A percentile compares a stretch with the other conserved stretches of the same genome.
Evolutionary conservation across 805 yeast species (phyloP).

Genomic region (Candida pseudofarinosa): DNA sequence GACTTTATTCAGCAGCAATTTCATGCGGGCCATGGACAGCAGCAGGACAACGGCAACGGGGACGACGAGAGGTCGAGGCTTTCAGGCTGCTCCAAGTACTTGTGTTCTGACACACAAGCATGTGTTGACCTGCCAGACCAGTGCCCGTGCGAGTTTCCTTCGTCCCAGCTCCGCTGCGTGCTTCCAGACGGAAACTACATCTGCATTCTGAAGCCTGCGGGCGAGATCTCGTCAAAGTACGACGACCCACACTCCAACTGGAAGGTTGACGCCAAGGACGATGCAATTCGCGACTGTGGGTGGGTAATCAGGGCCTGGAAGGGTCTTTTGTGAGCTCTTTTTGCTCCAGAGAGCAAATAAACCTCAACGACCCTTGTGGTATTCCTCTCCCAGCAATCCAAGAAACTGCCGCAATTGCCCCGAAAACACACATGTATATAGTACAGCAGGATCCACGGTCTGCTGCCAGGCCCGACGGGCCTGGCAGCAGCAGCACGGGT

Average conservation of each 20-base stretch:
- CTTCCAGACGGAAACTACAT: slow-evolving; percentile 67
- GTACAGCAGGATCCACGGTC: too few relatives aligned
- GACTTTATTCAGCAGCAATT: slow-evolving; percentile 29
- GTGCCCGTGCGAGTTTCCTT: slow-evolving; percentile 91
- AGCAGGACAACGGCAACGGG: slow-evolving; percentile 24
- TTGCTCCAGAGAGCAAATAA: too few relatives aligned
- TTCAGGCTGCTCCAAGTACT: slow-evolving; percentile 54
- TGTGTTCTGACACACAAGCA: slow-evolving; percentile 78
- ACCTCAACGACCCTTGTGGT: too few relatives aligned
- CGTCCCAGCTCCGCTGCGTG: slow-evolving; percentile 76
- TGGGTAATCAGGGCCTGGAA: slow-evolving; percentile 75
- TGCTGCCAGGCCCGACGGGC: too few relatives aligned
- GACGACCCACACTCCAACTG: slow-evolving; percentile 41
- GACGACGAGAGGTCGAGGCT: slow-evolving; percentile 33
- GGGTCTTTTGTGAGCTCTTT: slow-evolving; percentile 28
- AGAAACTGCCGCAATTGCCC: too few relatives aligned
- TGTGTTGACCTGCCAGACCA: slow-evolving; percentile 69
- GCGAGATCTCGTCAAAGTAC: slow-evolving; percentile 27
- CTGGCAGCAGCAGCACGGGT: too few relatives aligned
- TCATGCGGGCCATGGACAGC: slow-evolving; percentile 20
- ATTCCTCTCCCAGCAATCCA: too few relatives aligned
- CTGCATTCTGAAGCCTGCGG: slow-evolving; percentile 82
- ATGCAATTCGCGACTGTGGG: slow-evolving; percentile 67
- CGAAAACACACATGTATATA: not conserved
- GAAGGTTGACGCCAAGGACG: slow-evolving; percentile 48